phyloP scores from a whole-genome alignment of 805 yeast genomes.

The Saccharomycopsis fibuligera region DNA sequence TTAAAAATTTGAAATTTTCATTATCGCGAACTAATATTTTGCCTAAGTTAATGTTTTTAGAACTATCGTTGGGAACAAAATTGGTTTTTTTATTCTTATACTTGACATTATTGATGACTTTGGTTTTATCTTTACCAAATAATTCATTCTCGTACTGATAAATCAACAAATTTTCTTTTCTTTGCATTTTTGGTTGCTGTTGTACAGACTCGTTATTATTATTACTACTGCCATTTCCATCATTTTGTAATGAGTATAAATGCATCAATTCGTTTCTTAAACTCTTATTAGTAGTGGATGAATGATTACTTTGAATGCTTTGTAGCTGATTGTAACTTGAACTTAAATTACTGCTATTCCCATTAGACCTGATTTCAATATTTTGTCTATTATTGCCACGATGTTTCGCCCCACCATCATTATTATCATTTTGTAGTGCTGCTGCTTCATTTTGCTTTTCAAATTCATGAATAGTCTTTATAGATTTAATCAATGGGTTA shows the following conservation, averaged over 20 bases:
- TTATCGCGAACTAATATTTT: constrained; percentile 10
- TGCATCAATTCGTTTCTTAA: constrained; percentile 18
- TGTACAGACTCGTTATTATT: neutral
- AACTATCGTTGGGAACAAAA: neutral
- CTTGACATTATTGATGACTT: constrained; percentile 1
- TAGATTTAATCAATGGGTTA: constrained; percentile 16
- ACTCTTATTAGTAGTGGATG: constrained; percentile 5
- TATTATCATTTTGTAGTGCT: no score
- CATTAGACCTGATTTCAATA: neutral
- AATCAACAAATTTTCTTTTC: constrained; percentile 17
- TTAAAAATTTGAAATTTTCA: constrained; percentile 17
- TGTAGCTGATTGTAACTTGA: constrained; percentile 10
- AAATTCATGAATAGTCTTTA: constrained; percentile 10
- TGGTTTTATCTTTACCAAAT: constrained; percentile 3
- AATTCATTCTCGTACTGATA: constrained; percentile 16
- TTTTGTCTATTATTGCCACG: neutral
- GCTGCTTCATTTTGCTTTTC: constrained; percentile 3
- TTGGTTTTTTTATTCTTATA: neutral
- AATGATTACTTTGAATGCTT: constrained; percentile 6
- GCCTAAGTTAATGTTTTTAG: constrained; percentile 9
- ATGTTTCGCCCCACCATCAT: neutral
- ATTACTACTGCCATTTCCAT: neutral
- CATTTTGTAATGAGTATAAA: constrained; percentile 14
- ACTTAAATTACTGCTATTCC: neutral
- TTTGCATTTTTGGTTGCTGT: neutral